Base-by-base conservation (phyloP, 192 early-diverging fungal genomes). In the Obelidium mucronatum region DNA sequence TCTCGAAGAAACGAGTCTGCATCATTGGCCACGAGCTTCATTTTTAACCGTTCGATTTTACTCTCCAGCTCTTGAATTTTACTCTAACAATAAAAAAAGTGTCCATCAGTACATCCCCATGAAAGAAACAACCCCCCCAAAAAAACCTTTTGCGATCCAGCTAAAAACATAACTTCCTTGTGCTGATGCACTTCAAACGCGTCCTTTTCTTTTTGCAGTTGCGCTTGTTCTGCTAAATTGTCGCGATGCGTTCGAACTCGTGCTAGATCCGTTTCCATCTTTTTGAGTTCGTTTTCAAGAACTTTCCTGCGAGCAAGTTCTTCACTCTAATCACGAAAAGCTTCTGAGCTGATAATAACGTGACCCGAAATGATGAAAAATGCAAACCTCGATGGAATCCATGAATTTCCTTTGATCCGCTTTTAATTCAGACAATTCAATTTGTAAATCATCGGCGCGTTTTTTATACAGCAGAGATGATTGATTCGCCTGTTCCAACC, bases 231-330 rank as follows among this genome's bases (percentile, higher is more conserved):
- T 68, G 82, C 82, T 24, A 87, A 51, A 26, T 34, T 40, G 67
- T 89, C 85, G 34, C 87, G 79, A 42, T 82, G 55, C 24, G 63
- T 74, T 40, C 87, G 78, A 40, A 87, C 24, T 30, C 87, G 80
- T 22, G 71, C 56, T 24, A 83, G 64, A 37, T 88, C 85, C 4
- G 55, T 69, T 77, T 88, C 80, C 2, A 82, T 55, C 42, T 81
- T 81, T 17, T 75, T 72, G 33, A 87, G 61, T 52, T 89, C 87
- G 17, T 28, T 30, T 62, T 87, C 85, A 33, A 84, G 17, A 2
- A 40, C 71, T 63, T 85, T 86, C 31, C 87, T 37, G 34, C 84
- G 78, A 13, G 62, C 61, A 19, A 44, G 59, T 56, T 85, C 81
- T 62, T 85, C 83, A 3, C 33, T 55, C 81, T 83, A 74, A 36